These are phyloP conservation scores for Blastomyces parvus DNA, from an alignment of 2,329 filamentous ascomycete genomes.

Conservation along the genomic window DNA sequence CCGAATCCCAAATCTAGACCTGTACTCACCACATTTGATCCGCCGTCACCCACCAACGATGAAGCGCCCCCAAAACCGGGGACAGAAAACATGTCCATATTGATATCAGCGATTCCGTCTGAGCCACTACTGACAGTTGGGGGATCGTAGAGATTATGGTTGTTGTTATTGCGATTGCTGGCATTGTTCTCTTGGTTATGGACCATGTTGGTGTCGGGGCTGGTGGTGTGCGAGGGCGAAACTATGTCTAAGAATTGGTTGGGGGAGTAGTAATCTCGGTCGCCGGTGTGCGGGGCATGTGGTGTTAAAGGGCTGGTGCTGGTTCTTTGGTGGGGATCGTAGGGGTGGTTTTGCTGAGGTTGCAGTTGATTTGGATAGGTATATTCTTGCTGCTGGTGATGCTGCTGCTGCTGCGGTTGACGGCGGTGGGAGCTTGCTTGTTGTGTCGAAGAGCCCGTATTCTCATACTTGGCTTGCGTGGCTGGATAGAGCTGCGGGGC, in stretches of 20 bases:
- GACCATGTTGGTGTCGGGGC: background rate
- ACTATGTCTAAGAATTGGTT: slow-evolving; percentile 49
- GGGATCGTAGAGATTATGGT: background rate
- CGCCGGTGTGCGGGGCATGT: background rate
- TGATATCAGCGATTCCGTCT: slow-evolving; percentile 25
- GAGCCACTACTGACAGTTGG: slow-evolving; percentile 15
- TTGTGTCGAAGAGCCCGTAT: background rate
- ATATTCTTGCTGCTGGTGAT: background rate
- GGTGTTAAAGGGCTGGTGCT: slow-evolving; percentile 9
- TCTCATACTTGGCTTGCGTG: background rate
- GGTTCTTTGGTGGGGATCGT: slow-evolving; percentile 19
- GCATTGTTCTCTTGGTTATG: background rate
- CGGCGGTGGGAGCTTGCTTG: background rate
- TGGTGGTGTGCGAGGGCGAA: slow-evolving; percentile 10
- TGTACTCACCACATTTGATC: slow-evolving; percentile 26
- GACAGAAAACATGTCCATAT: slow-evolving; percentile 19
- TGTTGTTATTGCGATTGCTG: background rate
- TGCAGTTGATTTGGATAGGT: slow-evolving; percentile 3
- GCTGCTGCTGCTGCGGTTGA: background rate
- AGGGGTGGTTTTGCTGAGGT: slow-evolving; percentile 1
- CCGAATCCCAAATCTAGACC: slow-evolving; percentile 38
- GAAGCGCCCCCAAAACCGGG: slow-evolving; percentile 21
- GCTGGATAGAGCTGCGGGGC: background rate
- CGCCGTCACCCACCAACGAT: slow-evolving; percentile 18
- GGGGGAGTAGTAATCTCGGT: slow-evolving; percentile 26